Evolutionary conservation across 164 flowering plant species (phyloP), one percentile per base, ranked within the genome.

Genomic region (Tetracentron sinense): DNA sequence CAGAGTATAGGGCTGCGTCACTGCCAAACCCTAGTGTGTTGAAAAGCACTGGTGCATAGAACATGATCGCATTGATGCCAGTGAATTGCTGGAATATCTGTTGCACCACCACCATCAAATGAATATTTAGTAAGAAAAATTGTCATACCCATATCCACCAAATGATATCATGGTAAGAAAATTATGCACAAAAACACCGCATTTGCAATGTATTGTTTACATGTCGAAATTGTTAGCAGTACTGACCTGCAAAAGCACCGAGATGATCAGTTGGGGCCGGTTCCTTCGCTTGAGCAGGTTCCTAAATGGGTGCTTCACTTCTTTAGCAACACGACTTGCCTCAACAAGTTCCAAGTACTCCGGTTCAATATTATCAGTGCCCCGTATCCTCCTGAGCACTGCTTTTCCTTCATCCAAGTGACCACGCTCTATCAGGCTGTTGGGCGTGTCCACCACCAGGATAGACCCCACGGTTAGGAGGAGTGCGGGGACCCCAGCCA

Each of bases 41-140:
- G 60, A 92, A 90, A 19, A 92, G 74, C 26, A 92, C 98, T 1
- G 98, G 95, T 0, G 95, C 93, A 19, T 92, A 92, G 74, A 89
- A 92, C 98, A 92, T 93, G 49, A 93, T 90, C n/a, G 97, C 94
- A 42, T 93, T 93, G 72, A 93, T 93, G 53, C 98, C 98, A 0
- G 98, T 90, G 65, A 81, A 80, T 68, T 90, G 98, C 64, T 92
- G 98, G 84, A 93, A 93, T 52, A 92, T 71, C 94, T 92, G 91
- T 59, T 60, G 11, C 12, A 52, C 16, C 42, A 58, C 15, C 46
- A 55, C 23, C n/a, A 38, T 8, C 4, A 53, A 6, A 17, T 54
- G 6, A 7, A 42, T 38, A 38, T 19, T 26, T 42, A 1, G 2
- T 7, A 29, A 56, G 46, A 8, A 30, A 19, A 27, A 8, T 38